Evolutionary conservation across 306 rosid genomes (phyloP).

Genomic region (Cicer chorassanicum): DNA sequence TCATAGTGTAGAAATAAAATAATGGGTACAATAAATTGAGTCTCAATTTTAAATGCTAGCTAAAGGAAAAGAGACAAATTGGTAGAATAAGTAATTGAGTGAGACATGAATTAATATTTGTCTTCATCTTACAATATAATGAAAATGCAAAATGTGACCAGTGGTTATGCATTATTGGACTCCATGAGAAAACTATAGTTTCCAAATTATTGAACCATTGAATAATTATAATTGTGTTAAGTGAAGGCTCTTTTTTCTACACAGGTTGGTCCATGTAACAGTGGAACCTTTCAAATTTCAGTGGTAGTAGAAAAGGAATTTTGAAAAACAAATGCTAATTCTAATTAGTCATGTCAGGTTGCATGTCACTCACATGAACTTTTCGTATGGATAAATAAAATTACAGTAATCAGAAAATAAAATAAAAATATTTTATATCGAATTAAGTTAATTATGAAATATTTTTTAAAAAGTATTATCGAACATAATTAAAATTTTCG

Average conservation of each 20-base stretch:
- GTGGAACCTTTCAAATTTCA: constrained; percentile 46
- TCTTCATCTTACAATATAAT: constrained; percentile 42
- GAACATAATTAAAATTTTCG: no score
- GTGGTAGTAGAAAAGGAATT: constrained; percentile 47
- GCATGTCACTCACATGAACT: constrained; percentile 62
- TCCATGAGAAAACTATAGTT: constrained; percentile 36
- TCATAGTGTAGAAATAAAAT: not conserved
- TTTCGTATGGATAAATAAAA: constrained; percentile 38
- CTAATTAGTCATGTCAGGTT: constrained; percentile 54
- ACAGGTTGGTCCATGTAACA: constrained; percentile 85
- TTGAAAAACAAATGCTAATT: constrained; percentile 44
- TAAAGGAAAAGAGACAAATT: constrained; percentile 29
- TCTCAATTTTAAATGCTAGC: not conserved
- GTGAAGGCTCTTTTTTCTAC: constrained; percentile 40
- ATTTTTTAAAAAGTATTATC: no score
- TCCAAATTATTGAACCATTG: constrained; percentile 55
- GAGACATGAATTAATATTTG: constrained; percentile 52
- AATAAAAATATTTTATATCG: no score
- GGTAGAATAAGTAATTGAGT: constrained; percentile 39
- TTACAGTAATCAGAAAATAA: not conserved
- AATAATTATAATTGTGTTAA: constrained; percentile 50
- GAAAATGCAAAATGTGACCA: constrained; percentile 49
- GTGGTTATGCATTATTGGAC: constrained; percentile 56
- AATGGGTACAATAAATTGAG: not conserved
- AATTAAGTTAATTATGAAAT: no score